Percentiles rank a stretch among this genome's conserved stretches.
These are phyloP conservation scores for Sporothrix pseudoabietina DNA, from an alignment of 2,329 filamentous ascomycete species.

Conservation along the genomic window DNA sequence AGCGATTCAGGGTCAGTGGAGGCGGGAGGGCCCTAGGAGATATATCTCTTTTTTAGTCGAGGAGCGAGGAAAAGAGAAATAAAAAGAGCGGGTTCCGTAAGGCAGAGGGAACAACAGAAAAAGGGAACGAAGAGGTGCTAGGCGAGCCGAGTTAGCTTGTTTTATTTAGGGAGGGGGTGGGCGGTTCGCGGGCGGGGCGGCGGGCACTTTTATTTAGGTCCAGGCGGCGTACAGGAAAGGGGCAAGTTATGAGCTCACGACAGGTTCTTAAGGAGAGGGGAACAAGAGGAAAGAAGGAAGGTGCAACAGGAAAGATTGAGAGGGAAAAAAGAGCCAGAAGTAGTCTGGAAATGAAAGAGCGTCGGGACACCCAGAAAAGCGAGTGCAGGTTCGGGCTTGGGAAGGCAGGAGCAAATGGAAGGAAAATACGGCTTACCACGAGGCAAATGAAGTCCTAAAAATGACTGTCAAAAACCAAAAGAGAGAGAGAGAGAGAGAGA, in stretches of 20 bases:
- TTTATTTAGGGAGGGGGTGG: slow-evolving; percentile 8
- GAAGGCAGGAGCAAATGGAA: background rate
- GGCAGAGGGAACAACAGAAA: slow-evolving; percentile 11
- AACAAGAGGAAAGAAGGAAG: background rate
- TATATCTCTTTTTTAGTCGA: slow-evolving; percentile 20
- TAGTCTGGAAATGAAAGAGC: background rate
- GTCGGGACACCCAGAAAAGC: background rate
- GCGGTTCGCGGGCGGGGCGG: slow-evolving; percentile 14
- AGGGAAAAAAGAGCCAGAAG: background rate
- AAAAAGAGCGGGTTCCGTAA: slow-evolving; percentile 6
- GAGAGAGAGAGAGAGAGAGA: background rate
- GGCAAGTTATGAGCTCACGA: background rate
- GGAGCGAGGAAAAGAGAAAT: background rate
- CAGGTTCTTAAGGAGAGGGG: background rate
- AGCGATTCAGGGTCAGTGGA: slow-evolving; percentile 11
- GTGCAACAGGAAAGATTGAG: background rate
- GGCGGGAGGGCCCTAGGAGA: slow-evolving; percentile 2
- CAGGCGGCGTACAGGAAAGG: background rate
- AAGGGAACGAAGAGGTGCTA: slow-evolving; percentile 3
- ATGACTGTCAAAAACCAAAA: background rate
- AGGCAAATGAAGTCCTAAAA: background rate
- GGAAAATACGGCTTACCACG: background rate
- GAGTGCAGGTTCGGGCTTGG: background rate
- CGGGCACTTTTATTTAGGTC: slow-evolving; percentile 19
- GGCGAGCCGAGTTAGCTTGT: slow-evolving; percentile 22